phyloP scores from a whole-genome alignment of 805 yeast genomes.

The Wickerhamia fluorescens region DNA sequence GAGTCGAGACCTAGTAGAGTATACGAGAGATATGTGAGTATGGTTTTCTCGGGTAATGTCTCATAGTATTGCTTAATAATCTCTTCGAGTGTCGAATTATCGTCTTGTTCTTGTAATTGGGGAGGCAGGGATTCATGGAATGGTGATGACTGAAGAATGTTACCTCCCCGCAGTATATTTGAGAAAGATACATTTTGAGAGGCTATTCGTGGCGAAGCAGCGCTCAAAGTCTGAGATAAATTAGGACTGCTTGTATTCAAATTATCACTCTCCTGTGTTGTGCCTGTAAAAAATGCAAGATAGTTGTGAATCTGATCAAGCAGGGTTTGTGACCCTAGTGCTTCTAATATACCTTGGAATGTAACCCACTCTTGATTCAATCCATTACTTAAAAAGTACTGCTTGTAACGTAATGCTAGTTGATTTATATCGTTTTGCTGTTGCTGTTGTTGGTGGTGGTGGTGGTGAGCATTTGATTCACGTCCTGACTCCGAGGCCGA shows the following conservation, averaged over 20 bases:
- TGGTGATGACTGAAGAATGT: constrained; percentile 7
- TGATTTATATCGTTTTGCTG: constrained; percentile 12
- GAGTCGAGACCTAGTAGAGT: constrained; percentile 60
- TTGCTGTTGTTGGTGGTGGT: no score
- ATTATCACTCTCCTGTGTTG: constrained; percentile 5
- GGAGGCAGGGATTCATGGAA: constrained; percentile 6
- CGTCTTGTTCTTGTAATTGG: no score
- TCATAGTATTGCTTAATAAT: constrained; percentile 22
- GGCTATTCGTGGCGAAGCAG: constrained; percentile 2
- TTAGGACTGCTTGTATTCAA: constrained; percentile 1
- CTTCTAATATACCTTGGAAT: constrained; percentile 25
- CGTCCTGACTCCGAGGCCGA: no score
- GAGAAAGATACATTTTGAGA: not conserved
- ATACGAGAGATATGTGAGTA: constrained; percentile 33
- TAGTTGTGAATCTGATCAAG: constrained; percentile 29
- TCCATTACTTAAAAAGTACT: constrained; percentile 19
- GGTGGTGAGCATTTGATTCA: no score
- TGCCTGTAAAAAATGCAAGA: constrained; percentile 23
- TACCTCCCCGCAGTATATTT: not conserved
- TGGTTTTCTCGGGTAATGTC: constrained; percentile 19
- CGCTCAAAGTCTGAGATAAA: constrained; percentile 2
- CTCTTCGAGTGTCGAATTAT: constrained; percentile 8
- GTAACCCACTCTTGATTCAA: constrained; percentile 23
- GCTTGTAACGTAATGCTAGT: constrained; percentile 15
- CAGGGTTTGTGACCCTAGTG: constrained; percentile 19